Percentiles rank a stretch among this genome's conserved stretches.
Conservation (phyloP, 1,284 basidiomycete species). For the Pascua sp. region DNA sequence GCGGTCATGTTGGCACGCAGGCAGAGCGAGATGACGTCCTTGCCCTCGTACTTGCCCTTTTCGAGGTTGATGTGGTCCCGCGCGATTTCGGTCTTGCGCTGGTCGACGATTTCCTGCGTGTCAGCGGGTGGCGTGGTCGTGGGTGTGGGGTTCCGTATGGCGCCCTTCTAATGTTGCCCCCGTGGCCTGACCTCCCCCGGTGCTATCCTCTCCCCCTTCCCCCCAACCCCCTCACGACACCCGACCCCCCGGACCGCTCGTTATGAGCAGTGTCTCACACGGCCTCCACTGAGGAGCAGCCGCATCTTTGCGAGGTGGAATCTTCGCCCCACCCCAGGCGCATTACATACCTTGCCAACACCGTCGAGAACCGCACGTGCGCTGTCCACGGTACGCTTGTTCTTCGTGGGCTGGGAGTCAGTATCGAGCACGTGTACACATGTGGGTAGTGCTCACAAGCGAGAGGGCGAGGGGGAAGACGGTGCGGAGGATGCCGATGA, state of each 20-base stretch:
- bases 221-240: too few species aligned
- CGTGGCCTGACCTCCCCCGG: too few species aligned
- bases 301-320: too few species aligned
- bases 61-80: constrained; percentile 34
- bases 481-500: constrained; percentile 13
- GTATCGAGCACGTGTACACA: background rate
- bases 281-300: too few species aligned
- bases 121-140: constrained; percentile 56
- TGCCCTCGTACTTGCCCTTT: constrained; percentile 52
- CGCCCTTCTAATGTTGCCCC: too few species aligned
- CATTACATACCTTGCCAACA: constrained; percentile 5
- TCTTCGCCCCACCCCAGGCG: too few species aligned
- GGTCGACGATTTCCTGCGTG: constrained; percentile 42
- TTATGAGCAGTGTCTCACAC: background rate
- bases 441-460: background rate
- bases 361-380: background rate
- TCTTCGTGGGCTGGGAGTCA: constrained; percentile 5
- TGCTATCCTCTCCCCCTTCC: too few species aligned
- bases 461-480: constrained; percentile 11
- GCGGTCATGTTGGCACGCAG: constrained; percentile 59
- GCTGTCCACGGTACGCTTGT: background rate
- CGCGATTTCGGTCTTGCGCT: constrained; percentile 23
- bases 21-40: constrained; percentile 51
- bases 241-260: too few species aligned
- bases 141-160: too few species aligned